Conservation (phyloP, 352 stramenopile species). For the Thalassiosira exigua region DNA sequence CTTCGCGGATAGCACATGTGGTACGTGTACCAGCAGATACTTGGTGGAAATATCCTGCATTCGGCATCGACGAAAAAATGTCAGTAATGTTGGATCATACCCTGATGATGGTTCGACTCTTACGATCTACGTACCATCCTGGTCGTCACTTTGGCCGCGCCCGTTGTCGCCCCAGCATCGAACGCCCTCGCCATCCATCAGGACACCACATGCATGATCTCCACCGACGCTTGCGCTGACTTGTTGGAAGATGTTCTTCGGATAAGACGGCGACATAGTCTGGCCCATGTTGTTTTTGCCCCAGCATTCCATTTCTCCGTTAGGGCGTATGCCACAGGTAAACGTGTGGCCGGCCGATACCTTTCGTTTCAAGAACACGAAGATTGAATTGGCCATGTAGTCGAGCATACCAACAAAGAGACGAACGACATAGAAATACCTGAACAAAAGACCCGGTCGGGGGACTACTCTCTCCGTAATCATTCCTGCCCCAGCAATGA, state of each 20-base stretch:
- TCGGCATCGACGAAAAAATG: too few species aligned
- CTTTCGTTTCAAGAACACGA: slow-evolving; percentile 2
- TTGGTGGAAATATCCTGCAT: slow-evolving; percentile 36
- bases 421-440: too few species aligned
- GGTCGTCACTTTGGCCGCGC: slow-evolving; percentile 35
- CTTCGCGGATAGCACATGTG: slow-evolving; percentile 32
- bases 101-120: not conserved
- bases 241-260: slow-evolving; percentile 35
- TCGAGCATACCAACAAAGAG: too few species aligned
- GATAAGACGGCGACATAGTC: slow-evolving; percentile 25
- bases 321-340: slow-evolving; percentile 33
- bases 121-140: slow-evolving; percentile 33
- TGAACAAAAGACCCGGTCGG: slow-evolving; percentile 30
- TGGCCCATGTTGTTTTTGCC: slow-evolving; percentile 45
- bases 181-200: slow-evolving; percentile 17
- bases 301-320: slow-evolving; percentile 40
- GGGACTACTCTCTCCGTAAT: slow-evolving; percentile 37
- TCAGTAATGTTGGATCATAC: too few species aligned
- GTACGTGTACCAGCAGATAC: slow-evolving; percentile 32
- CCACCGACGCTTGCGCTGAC: slow-evolving; percentile 33
- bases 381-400: too few species aligned
- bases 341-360: slow-evolving; percentile 43
- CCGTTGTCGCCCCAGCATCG: slow-evolving; percentile 48
- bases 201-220: slow-evolving; percentile 38
- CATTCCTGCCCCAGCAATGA: slow-evolving; percentile 46